Evolutionary conservation across 306 rosid species (phyloP).

Genomic region (Malus asiatica): DNA sequence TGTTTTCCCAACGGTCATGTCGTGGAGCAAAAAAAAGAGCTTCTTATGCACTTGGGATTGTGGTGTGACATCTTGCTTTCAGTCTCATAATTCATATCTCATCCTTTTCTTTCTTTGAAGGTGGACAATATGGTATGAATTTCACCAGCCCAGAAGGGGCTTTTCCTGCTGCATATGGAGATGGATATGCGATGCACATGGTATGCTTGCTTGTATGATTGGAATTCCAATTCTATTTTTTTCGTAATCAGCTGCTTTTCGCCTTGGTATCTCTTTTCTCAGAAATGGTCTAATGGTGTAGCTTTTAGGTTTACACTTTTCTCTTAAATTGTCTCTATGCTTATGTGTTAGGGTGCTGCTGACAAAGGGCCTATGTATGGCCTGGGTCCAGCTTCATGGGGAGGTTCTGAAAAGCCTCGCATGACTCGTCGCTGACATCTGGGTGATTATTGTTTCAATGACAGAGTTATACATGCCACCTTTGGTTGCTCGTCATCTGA

Average conservation of each 20-base stretch:
- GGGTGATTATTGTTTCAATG: slow-evolving; percentile 25
- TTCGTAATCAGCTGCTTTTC: background rate
- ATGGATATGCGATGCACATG: slow-evolving; percentile 61
- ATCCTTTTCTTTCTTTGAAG: slow-evolving; percentile 32
- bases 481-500: slow-evolving; percentile 22
- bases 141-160: slow-evolving; percentile 47
- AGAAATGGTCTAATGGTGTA: slow-evolving; percentile 1
- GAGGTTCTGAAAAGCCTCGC: slow-evolving; percentile 67
- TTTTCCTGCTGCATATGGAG: slow-evolving; percentile 50
- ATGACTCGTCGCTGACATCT: slow-evolving; percentile 48
- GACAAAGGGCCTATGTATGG: slow-evolving; percentile 60
- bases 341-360: slow-evolving; percentile 46
- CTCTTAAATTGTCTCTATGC: slow-evolving; percentile 2
- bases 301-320: background rate
- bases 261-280: background rate
- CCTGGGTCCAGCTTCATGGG: slow-evolving; percentile 51
- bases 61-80: background rate
- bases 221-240: background rate
- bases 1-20: background rate
- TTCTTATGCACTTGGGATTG: background rate
- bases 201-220: slow-evolving; percentile 28
- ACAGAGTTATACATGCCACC: slow-evolving; percentile 15
- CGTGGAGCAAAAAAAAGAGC: background rate
- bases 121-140: slow-evolving; percentile 61
- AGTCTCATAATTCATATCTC: slow-evolving; percentile 16